These are phyloP conservation scores for Penicillium diatomitis DNA, from an alignment of 495 filamentous ascomycete species.

Conservation along the genomic window DNA sequence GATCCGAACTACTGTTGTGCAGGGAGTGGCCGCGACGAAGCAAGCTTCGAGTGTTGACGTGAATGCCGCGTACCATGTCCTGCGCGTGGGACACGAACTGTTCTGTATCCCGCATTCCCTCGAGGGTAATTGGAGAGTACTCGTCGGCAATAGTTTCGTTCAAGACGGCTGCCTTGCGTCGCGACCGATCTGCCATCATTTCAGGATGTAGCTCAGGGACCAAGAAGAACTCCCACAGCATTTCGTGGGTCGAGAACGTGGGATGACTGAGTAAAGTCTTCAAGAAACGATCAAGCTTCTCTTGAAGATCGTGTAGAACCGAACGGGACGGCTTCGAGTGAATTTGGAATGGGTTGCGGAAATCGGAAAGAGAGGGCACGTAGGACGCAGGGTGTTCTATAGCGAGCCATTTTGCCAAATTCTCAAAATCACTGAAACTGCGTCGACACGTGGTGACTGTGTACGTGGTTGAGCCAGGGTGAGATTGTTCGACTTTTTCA, in stretches of 20 bases:
- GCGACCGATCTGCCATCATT: conserved; percentile 81
- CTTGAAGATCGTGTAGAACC: conserved; percentile 77
- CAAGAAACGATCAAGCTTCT: conserved; percentile 78
- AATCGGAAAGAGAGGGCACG: conserved; percentile 69
- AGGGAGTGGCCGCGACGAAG: conserved; percentile 45
- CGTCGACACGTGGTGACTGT: conserved; percentile 90
- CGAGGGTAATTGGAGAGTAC: conserved; percentile 56
- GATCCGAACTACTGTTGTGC: conserved; percentile 41
- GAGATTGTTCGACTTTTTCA: conserved; percentile 29
- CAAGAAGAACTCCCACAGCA: conserved; percentile 98
- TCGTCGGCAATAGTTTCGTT: conserved; percentile 82
- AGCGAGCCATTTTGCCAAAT: conserved; percentile 75
- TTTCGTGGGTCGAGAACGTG: conserved; percentile 92
- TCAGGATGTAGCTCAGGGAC: conserved; percentile 88
- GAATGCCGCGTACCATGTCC: conserved; percentile 76
- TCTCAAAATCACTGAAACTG: conserved; percentile 87
- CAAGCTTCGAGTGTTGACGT: conserved; percentile 69
- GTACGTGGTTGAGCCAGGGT: conserved; percentile 49
- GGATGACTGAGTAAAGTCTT: conserved; percentile 79
- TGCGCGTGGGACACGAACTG: conserved; percentile 83
- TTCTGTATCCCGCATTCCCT: conserved; percentile 86
- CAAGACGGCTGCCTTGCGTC: conserved; percentile 72
- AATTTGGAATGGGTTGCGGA: conserved; percentile 84
- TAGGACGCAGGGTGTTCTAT: conserved; percentile 93
- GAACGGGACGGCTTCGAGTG: conserved; percentile 84